Conservation (phyloP, 2,329 filamentous ascomycete species). For the Taxawa tesnikishii region DNA sequence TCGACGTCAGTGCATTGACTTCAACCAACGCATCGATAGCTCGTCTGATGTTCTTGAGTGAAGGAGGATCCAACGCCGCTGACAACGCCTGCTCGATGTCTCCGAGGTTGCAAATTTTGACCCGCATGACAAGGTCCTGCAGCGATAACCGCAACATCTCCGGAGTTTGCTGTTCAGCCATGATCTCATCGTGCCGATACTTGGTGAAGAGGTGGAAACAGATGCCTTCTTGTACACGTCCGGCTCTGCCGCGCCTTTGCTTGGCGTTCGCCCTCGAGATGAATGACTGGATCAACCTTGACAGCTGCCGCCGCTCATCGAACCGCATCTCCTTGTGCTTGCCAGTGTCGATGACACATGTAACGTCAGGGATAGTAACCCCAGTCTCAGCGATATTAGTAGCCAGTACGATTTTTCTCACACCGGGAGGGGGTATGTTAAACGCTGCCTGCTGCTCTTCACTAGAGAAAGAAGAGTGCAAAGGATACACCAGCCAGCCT, state of each 20-base stretch:
- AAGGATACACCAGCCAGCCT: conserved; percentile 74
- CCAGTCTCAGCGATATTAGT: conserved; percentile 98
- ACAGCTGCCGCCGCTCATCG: conserved; percentile 84
- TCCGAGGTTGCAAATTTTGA: conserved; percentile 95
- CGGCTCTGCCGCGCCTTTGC: conserved; percentile 83
- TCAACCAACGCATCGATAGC: conserved; percentile 90
- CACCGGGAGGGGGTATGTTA: conserved; percentile 65
- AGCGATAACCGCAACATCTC: conserved; percentile 91
- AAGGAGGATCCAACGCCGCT: conserved; percentile 81
- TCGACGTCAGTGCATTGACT: conserved; percentile 71
- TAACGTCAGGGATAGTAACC: conserved; percentile 96
- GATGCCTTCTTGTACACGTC: conserved; percentile 85
- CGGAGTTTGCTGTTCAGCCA: conserved; percentile 87
- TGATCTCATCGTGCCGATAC: conserved; percentile 67
- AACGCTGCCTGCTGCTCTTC: conserved; percentile 96
- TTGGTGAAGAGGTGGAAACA: conserved; percentile 96
- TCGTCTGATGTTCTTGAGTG: conserved; percentile 79
- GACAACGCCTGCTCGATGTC: conserved; percentile 83
- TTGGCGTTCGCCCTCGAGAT: conserved; percentile 94
- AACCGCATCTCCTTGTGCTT: conserved; percentile 98
- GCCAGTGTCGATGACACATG: conserved; percentile 89
- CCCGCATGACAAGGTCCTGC: conserved; percentile 87
- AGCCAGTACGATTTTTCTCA: conserved; percentile 86
- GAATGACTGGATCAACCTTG: conserved; percentile 82
- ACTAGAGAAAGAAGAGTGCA: conserved; percentile 90